Conservation (phyloP, 352 stramenopile species). For the Lagenidium giganteum region DNA sequence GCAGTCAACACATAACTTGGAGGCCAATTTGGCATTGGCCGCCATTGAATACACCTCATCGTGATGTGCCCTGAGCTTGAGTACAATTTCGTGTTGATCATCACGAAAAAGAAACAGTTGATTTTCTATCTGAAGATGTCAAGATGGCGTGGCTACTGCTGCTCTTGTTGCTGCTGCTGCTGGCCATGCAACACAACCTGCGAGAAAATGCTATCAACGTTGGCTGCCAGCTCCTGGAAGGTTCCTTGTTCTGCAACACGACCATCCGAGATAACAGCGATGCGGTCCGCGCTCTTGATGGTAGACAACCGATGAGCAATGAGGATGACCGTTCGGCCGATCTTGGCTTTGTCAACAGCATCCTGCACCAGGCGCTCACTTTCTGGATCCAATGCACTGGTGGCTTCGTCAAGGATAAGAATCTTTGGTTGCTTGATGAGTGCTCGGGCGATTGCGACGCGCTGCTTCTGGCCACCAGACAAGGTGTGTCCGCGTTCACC, state of each 20-base stretch:
- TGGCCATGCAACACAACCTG: slow-evolving; percentile 72
- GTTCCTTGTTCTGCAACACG: slow-evolving; percentile 82
- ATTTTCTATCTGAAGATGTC: no score
- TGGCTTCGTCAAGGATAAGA: slow-evolving; percentile 76
- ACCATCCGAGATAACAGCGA: slow-evolving; percentile 88
- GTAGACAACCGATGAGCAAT: slow-evolving; percentile 96
- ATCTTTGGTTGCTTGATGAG: slow-evolving; percentile 75
- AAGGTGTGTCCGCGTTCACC: slow-evolving; percentile 66
- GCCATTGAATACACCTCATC: no score
- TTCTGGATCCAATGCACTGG: slow-evolving; percentile 66
- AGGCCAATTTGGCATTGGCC: no score
- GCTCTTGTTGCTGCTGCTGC: slow-evolving; percentile 17
- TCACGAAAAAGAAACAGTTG: no score
- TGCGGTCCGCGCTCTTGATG: slow-evolving; percentile 89
- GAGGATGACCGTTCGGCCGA: slow-evolving; percentile 92
- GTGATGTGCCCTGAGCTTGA: no score
- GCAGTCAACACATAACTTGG: no score
- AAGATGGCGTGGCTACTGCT: no score
- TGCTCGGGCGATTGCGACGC: slow-evolving; percentile 70
- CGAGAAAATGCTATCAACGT: slow-evolving; percentile 64
- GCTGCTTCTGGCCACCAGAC: slow-evolving; percentile 76
- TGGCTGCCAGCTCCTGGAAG: slow-evolving; percentile 53
- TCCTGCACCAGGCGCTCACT: slow-evolving; percentile 78
- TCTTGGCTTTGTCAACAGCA: slow-evolving; percentile 69
- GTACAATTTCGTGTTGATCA: no score